Base-by-base conservation (phyloP, 164 flowering plant genomes). In the Tinospora cordifolia region DNA sequence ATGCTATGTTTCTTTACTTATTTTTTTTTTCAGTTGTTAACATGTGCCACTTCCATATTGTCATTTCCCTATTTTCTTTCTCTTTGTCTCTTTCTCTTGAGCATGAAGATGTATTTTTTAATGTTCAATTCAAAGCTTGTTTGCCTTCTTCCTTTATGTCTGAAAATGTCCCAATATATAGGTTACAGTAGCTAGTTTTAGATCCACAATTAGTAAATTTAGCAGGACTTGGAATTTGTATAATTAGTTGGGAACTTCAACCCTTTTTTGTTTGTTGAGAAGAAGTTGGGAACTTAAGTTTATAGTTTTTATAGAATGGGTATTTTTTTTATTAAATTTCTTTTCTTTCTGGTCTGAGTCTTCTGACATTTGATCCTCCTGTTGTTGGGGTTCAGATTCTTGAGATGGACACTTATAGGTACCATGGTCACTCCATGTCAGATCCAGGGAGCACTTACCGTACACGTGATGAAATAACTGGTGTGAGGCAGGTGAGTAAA, bases 381-480 rank as follows among this genome's bases (percentile, higher is more conserved):
- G 17, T 39, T 59, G 12, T 46, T 34, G 30, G 63, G 60, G 59
- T 81, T 71, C 88, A 95, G 99, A 88, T 95, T 74, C 96, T 95
- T 75, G 99, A 95, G 77, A 92, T 95, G 99, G 99, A 95, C 82
- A 92, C 98, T 19, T 95, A 95, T 80, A 86, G 98, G 76, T 92
- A 95, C 79, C 99, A 95, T 75, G 99, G 99, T 13, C 99, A 95
- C 81, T 95, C 99, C 71, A 92, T 95, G 98, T 92, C 98, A 67
- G 98, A 95, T 76, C 98, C 98, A 67, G 98, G 99, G 40, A 92
- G 96, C 88, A 91, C 98, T 63, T 92, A 95, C 77, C 87, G 97
- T 6, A 90, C 94, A 38, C 97, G 96, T 78, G 99, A 92, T 82
- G 97, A 95, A 82, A 90, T 95, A 57, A 27, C 66, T 80, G 97